Evolutionary conservation across 176 grass and related monocot species (phyloP), one percentile per base, ranked within the genome.

Genomic region (Lolium rigidum): DNA sequence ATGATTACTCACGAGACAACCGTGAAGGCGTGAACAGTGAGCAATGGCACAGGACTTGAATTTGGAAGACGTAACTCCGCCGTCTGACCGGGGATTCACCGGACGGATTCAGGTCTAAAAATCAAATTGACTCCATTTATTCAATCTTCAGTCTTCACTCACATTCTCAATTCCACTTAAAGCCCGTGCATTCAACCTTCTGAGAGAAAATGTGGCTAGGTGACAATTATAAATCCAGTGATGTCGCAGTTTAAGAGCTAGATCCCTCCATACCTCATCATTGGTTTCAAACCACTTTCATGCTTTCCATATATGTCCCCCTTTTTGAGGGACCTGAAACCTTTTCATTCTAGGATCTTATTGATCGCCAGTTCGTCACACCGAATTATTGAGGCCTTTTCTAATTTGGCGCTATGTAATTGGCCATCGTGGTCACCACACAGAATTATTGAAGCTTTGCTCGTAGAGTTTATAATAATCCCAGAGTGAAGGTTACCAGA

Each of bases 391-490:
- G 81, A 59, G 15, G 46, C 25, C 44, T 81, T 67, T 67, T 81
- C 61, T 51, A 65, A 37, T 51, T 51, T 37, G 44, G 44, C 22
- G n/a, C 79, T 51, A 28, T 21, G 47, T 18, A 28, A 69, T 88
- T 82, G 74, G 81, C 6, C 28, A 47, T 39, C 80, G 80, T 89
- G 87, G 39, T 17, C 16, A 37, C 67, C 66, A 65, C 76, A 74
- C 78, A 25, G 41, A 38, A 85, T 74, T 28, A 74, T 89, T 74
- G 28, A 84, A 65, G 70, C 10, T 51, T 12, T 5, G 3, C 52
- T 28, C 26, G 26, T 28, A 28, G 11, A 18, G 38, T 0, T 59
- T 48, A 77, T 18, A 72, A 78, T 79, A 79, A 65, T 39, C 26
- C 18, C 37, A n/a, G 35, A 10, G 4, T 18, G 78, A 66, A 60